phyloP scores from a whole-genome alignment of 768 basidiomycete species.

The Pseudohyphozyma bogoriensis region DNA sequence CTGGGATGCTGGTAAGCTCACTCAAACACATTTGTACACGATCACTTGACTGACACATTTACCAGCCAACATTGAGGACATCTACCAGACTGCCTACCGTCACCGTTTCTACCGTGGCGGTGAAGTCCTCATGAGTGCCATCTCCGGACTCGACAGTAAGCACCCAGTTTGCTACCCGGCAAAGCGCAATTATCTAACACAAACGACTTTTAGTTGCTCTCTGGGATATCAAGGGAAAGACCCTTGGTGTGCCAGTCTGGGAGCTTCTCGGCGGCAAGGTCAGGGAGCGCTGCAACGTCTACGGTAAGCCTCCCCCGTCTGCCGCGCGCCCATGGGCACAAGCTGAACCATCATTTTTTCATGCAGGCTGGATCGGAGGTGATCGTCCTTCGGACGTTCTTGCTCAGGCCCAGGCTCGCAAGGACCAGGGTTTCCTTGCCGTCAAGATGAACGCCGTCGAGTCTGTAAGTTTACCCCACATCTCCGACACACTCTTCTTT shows the following conservation, averaged over 20 bases:
- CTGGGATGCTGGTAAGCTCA: constrained; percentile 50
- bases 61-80: constrained; percentile 52
- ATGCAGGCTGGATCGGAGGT: constrained; percentile 46
- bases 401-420: constrained; percentile 48
- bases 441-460: constrained; percentile 60
- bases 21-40: background rate
- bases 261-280: constrained; percentile 62
- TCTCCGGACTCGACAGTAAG: constrained; percentile 19
- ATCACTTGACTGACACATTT: background rate
- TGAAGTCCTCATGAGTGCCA: constrained; percentile 53
- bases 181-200: background rate
- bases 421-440: constrained; percentile 55
- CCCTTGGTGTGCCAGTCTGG: constrained; percentile 55
- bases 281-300: constrained; percentile 42
- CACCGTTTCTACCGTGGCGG: constrained; percentile 65
- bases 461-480: constrained; percentile 39
- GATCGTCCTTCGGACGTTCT: constrained; percentile 47
- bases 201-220: constrained; percentile 55
- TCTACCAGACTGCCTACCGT: constrained; percentile 54
- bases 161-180: background rate
- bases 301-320: background rate
- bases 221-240: constrained; percentile 73
- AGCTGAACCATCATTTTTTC: background rate
- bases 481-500: constrained; percentile 25
- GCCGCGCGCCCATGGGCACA: no score